phyloP scores from a whole-genome alignment of 1,284 basidiomycete genomes.

The Boletus semigastroideus region DNA sequence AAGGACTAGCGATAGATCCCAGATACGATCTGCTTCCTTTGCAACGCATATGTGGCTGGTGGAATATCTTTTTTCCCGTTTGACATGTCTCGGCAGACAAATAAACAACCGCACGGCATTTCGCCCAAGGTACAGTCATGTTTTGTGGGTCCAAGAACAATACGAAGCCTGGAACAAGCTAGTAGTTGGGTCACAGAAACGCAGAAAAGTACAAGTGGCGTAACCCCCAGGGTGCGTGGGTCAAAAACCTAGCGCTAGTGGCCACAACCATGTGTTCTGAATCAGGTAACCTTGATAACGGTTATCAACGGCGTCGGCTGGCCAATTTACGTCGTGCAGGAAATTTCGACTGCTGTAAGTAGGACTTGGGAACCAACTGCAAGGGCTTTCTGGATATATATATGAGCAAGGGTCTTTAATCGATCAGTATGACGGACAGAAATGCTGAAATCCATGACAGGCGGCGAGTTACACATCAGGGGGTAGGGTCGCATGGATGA shows the following conservation, averaged over 20 bases:
- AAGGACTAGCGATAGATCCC: constrained; percentile 5
- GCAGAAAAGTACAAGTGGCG: constrained; percentile 20
- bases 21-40: constrained; percentile 6
- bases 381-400: not conserved
- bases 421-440: not conserved
- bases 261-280: not conserved
- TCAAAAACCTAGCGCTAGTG: not conserved
- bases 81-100: constrained; percentile 5
- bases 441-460: not conserved
- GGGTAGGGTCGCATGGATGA: not conserved
- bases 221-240: constrained; percentile 5
- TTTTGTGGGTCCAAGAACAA: constrained; percentile 22
- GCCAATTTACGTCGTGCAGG: not conserved
- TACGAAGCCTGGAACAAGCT: not conserved
- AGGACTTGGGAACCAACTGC: not conserved
- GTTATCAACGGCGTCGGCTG: constrained; percentile 10
- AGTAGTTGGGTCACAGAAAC: constrained; percentile 6
- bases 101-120: constrained; percentile 3
- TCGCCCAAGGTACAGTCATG: not conserved
- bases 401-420: not conserved
- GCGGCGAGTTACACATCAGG: constrained; percentile 1
- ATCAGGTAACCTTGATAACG: constrained; percentile 14
- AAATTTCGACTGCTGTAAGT: not conserved
- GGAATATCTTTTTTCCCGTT: not conserved
- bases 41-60: not conserved